phyloP scores from a whole-genome alignment of 352 stramenopile species.

The Phytophthora quininea region DNA sequence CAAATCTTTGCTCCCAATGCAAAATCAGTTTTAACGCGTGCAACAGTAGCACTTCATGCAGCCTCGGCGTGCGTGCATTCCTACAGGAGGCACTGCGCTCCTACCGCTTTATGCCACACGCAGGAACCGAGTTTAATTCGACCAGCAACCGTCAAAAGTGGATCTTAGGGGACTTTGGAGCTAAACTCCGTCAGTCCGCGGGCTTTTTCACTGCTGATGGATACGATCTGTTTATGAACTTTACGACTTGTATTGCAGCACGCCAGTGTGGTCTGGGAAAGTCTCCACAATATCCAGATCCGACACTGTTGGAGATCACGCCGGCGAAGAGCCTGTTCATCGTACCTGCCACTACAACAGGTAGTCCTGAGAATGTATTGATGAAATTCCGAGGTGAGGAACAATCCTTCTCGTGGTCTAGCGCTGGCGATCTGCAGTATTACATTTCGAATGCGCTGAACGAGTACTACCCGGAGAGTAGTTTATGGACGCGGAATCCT shows the following conservation, averaged over 20 bases:
- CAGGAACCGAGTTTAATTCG: slow-evolving; percentile 1
- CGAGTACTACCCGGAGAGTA: slow-evolving; percentile 6
- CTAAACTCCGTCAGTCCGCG: slow-evolving; percentile 22
- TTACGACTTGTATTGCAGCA: slow-evolving; percentile 37
- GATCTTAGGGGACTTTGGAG: slow-evolving; percentile 14
- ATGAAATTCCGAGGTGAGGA: slow-evolving; percentile 31
- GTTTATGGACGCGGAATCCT: slow-evolving; percentile 12
- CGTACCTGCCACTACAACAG: slow-evolving; percentile 14
- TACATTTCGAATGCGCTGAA: background rate
- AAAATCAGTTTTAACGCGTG: slow-evolving; percentile 21
- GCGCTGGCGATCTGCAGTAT: background rate
- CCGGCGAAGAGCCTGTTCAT: slow-evolving; percentile 17
- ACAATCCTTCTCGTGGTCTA: slow-evolving; percentile 8
- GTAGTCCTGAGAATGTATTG: slow-evolving; percentile 14
- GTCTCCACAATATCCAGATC: slow-evolving; percentile 6
- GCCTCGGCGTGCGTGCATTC: slow-evolving; percentile 41
- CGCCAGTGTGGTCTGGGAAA: slow-evolving; percentile 24
- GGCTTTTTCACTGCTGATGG: slow-evolving; percentile 38
- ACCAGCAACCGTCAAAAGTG: background rate
- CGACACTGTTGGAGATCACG: slow-evolving; percentile 18
- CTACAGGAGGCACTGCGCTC: slow-evolving; percentile 25
- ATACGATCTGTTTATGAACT: slow-evolving; percentile 31
- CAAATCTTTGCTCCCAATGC: slow-evolving; percentile 31
- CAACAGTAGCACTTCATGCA: slow-evolving; percentile 41
- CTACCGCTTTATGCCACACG: slow-evolving; percentile 7